Conservation (phyloP, 176 grass and related monocot genomes). For the Puccinellia tenuiflora region DNA sequence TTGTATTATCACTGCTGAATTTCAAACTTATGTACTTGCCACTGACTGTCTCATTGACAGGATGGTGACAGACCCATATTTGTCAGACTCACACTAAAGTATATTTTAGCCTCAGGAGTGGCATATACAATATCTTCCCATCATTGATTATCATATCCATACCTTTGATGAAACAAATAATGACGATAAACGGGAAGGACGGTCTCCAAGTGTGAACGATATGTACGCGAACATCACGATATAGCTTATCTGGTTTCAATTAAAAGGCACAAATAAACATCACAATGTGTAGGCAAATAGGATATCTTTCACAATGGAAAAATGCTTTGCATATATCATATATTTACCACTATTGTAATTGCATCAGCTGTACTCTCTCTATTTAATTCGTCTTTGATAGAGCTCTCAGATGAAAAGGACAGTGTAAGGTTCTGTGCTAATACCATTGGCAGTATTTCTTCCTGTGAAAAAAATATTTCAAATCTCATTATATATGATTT, state of each 20-base stretch:
- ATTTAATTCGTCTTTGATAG: slow-evolving; percentile 86
- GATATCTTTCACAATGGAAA: slow-evolving; percentile 26
- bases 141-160: slow-evolving; percentile 15
- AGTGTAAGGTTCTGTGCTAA: slow-evolving; percentile 73
- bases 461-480: slow-evolving; percentile 39
- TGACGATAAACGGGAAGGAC: slow-evolving; percentile 42
- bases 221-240: slow-evolving; percentile 98
- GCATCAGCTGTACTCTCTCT: slow-evolving; percentile 91
- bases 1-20: slow-evolving; percentile 2
- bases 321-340: slow-evolving; percentile 12
- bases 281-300: not conserved
- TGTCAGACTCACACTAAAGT: not conserved
- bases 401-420: slow-evolving; percentile 96
- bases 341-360: slow-evolving; percentile 81
- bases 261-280: slow-evolving; percentile 23
- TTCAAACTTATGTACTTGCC: not conserved
- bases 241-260: slow-evolving; percentile 90
- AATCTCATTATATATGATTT: slow-evolving; percentile 1
- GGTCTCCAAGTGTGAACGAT: slow-evolving; percentile 84
- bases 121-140: not conserved
- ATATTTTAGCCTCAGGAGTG: not conserved
- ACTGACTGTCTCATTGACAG: not conserved
- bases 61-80: not conserved
- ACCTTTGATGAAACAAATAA: slow-evolving; percentile 95
- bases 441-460: slow-evolving; percentile 83